Evolutionary conservation across 805 yeast genomes (phyloP), one percentile per base, ranked within the genome.

Genomic region (Ascoidea rubescens): DNA sequence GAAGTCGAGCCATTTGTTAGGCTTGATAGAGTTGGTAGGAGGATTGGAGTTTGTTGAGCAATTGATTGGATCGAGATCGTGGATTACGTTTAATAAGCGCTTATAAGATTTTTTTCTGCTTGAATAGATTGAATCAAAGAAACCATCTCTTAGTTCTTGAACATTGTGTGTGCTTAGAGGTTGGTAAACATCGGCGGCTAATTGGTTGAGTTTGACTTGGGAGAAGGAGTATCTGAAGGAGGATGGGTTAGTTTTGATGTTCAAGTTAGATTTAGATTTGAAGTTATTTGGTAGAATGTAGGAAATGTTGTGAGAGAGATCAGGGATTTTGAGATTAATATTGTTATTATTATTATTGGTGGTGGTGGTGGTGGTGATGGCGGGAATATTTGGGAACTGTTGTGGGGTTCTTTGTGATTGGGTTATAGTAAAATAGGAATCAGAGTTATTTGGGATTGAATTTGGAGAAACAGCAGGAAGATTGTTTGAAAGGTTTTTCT

Each of bases 61-160:
- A 30, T 21, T 37, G 28, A 31, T 8, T 5, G 50, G 31, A 31
- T 31, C 45, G 4, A 44, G 12, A 14, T n/a, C 31, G n/a, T 31
- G 16, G 30, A 30, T 31, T 31, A 21, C 12, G 12, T 17, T 10
- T 5, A 12, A 8, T 33, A 8, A 4, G 5, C 31, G 16, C 2
- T 30, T 10, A 31, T 31, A 7, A 4, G 30, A 5, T 30, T 48
- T 28, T 12, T 16, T 56, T 44, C 66, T 66, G 31, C 67, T 67
- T 5, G 66, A 60, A 53, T 65, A 75, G 1, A 67, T 62, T 1
- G 79, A 71, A 56, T 75, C 78, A 54, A 75, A 75, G 57, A 70
- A 74, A 7, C 78, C 78, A 50, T 71, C 71, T 57, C 79, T 64
- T 31, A 71, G 56, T 56, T 75, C 80, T 51, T 71, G 73, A n/a